Base-by-base conservation (phyloP, 176 grass and related monocot genomes). In the Lolium perenne region DNA sequence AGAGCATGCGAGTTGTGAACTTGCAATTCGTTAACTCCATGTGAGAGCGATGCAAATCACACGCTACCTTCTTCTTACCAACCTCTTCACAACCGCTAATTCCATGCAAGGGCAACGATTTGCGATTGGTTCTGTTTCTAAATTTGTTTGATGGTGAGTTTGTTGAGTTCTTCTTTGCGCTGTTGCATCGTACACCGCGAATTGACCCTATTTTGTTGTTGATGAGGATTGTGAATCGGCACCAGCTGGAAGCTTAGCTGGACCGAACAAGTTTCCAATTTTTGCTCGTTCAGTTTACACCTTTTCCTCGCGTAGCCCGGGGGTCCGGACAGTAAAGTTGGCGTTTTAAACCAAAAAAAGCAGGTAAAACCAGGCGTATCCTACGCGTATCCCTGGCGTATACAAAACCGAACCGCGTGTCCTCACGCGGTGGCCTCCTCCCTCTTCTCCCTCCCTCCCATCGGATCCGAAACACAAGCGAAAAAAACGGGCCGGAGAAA, bases 381-480 rank as follows among this genome's bases (percentile, higher is more conserved):
- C 56, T 58, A 60, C 20, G 63, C 7, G 25, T 65, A 65, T 64
- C 22, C 26, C 26, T 65, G 62, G 62, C 26, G 15, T 64, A 66
- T 51, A 51, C 72, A 51, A 49, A 75, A 76, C 72, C 7, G 72
- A 66, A 76, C 14, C 45, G 45, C 41, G 21, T 50, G 71, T 74
- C 71, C 62, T 16, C 10, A 43, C 68, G 25, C 26, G 62, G 25
- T 32, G 29, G 13, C 62, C 41, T 8, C 62, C 62, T 40, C 40
- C 38, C 8, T 43, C 18, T 40, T 16, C 4, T 5, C 38, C 71
- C 4, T 5, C 38, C 71, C 74, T 65, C 59, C 79, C 80, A 89
- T 86, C 79, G 94, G 92, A 97, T 94, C 94, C 94, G 91, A 94
- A 76, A 84, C 91, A 56, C 85, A 87, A 63, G 81, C 91, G 88